A percentile compares a stretch with the other conserved stretches of the same genome.
phyloP scores from a whole-genome alignment of 225 moss, liverwort and hornwort genomes.

The Pleurozium schreberi region DNA sequence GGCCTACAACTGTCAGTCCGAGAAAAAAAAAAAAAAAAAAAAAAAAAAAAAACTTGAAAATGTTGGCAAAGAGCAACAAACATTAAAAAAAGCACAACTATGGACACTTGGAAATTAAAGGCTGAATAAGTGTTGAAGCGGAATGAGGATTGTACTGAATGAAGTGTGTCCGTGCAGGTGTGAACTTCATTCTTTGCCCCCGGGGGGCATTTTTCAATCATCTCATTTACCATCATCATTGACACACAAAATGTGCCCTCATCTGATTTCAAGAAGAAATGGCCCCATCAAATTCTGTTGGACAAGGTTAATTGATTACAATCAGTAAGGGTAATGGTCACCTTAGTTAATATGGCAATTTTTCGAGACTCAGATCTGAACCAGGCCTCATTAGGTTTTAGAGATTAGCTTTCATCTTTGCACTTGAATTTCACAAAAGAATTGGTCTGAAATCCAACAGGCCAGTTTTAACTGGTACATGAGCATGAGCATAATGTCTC shows the following conservation, averaged over 20 bases:
- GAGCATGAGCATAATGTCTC: neutral
- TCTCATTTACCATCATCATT: neutral
- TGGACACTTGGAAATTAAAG: neutral
- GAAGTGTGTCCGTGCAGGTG: neutral
- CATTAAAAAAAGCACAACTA: neutral
- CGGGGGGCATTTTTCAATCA: neutral
- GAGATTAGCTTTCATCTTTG: neutral
- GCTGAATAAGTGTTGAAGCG: neutral
- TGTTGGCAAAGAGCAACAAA: neutral
- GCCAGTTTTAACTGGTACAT: too few relatives aligned
- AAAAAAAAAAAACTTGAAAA: neutral
- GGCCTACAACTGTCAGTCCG: too few relatives aligned
- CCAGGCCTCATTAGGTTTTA: too few relatives aligned
- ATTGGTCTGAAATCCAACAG: neutral
- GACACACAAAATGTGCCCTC: neutral
- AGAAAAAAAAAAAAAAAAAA: too few relatives aligned
- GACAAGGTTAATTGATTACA: neutral
- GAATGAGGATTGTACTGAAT: neutral
- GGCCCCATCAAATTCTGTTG: neutral
- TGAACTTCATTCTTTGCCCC: neutral
- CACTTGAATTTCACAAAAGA: neutral
- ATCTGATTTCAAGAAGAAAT: neutral
- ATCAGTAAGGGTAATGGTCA: too few relatives aligned
- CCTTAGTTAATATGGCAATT: too few relatives aligned
- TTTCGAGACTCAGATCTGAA: neutral